Evolutionary conservation across 768 basidiomycete genomes (phyloP), one percentile per base, ranked within the genome.

Genomic region (Naganishia antarctica): DNA sequence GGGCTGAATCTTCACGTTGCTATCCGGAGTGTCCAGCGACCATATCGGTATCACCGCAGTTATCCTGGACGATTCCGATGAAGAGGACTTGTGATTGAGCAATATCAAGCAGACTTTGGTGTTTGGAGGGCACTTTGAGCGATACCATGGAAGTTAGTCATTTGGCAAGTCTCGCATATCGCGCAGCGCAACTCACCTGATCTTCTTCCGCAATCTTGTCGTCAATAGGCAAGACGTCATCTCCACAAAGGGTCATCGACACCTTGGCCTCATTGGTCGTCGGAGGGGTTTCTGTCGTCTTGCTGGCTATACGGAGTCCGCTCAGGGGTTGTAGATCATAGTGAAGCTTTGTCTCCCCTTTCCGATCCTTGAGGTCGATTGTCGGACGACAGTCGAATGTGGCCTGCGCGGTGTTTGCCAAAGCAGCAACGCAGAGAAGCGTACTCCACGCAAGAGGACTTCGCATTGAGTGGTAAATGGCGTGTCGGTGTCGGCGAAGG

Each of bases 11-110:
- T 32, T 68, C 34, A 74, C 66, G 37, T 70, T 63, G 6, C 63
- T 61, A 34, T 72, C 72, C 3, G 72, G 45, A 37, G 69, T 47
- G 44, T 69, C 62, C 4, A 59, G 64, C 8, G 68, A 41, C 74
- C 74, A 73, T 47, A 78, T 67, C 2, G 78, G 78, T 31, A 78
- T 72, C 51, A 77, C 78, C 1, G 74, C 68, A 2, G 71, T 71
- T 16, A 77, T 68, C 26, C 78, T 62, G 31, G 73, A 70, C 4
- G 67, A 65, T 28, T 74, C 71, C 3, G 67, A 60, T 4, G 71
- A 65, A 5, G 66, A 68, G 3, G 69, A 58, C 65, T 76, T 77
- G 46, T 71, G 69, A 59, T 78, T 78, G 29, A 72, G 67, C 3
- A 76, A 44, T 18, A 68, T 72, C 45, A 76, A 57, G 65, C 78